A percentile compares a stretch with the other conserved stretches of the same genome.
Evolutionary conservation across 164 flowering plant genomes (phyloP).

Genomic region (Vitis rupestris): DNA sequence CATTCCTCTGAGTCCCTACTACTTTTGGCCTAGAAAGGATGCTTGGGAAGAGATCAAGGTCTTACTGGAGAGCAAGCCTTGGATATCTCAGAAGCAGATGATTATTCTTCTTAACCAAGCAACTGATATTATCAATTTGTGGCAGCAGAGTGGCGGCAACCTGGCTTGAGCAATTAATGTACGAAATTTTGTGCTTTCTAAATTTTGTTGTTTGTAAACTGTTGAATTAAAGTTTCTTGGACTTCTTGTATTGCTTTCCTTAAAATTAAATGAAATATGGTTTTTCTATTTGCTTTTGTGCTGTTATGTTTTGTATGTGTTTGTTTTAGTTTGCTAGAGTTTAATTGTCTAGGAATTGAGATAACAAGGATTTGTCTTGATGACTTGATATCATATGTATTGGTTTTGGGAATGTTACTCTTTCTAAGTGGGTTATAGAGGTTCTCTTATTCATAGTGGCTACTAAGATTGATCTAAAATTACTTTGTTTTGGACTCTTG

Average conservation of each 20-base stretch:
- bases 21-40: conserved; percentile 96
- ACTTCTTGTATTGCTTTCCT: conserved; percentile 1
- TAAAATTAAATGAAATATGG: background rate
- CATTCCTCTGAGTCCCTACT: conserved; percentile 88
- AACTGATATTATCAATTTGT: conserved; percentile 90
- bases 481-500: too few relatives aligned
- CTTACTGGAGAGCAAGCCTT: conserved; percentile 81
- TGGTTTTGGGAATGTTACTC: background rate
- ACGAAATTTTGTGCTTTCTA: background rate
- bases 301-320: background rate
- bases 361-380: background rate
- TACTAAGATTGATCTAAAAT: too few relatives aligned
- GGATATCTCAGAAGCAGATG: conserved; percentile 91
- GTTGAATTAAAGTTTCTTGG: background rate
- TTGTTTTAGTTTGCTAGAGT: background rate
- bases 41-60: conserved; percentile 95
- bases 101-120: conserved; percentile 94
- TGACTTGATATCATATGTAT: background rate
- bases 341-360: background rate
- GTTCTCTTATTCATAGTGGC: background rate
- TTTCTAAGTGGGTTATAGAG: background rate
- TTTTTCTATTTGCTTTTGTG: background rate
- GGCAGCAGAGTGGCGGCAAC: conserved; percentile 92
- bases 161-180: conserved; percentile 23
- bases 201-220: background rate